Evolutionary conservation across 306 rosid species (phyloP), one percentile per base, ranked within the genome.

Genomic region (Bauhinia variegata): DNA sequence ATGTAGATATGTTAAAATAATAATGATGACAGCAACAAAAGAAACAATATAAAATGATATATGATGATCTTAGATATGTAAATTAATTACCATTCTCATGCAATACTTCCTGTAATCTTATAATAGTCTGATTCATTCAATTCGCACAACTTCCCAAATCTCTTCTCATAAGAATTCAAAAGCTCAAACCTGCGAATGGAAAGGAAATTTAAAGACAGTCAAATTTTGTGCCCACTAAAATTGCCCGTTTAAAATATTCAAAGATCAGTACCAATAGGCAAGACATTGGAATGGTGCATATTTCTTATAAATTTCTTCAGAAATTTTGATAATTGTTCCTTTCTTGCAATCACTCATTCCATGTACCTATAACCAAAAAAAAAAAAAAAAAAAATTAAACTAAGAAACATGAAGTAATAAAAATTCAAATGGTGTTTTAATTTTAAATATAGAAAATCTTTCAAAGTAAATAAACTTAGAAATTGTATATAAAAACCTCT

Each of bases 341-440:
- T 12, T 30, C 10, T 54, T 51, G 33, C 33, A 18, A 19, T 33
- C 6, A 0, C 33, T 18, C n/a, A 33, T 51, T 51, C 56, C 56
- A 51, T 51, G 56, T 18, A 51, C 56, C 56, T 51, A 51, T 2
- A 51, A 51, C n/a, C 18, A 18, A 41, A n/a, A n/a, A n/a, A n/a
- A n/a, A n/a, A n/a, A n/a, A n/a, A n/a, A n/a, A n/a, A n/a, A n/a
- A n/a, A n/a, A n/a, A n/a, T n/a, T 41, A 41, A 10, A 11, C 0
- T 41, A 41, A 41, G n/a, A 41, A 1, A 3, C 46, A 8, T 1
- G 11, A 23, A 1, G 28, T 23, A 23, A 23, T 23, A 23, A 23
- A 23, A 23, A 1, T 23, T 23, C 28, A 23, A 23, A 23, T 1
- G 28, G 28, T 23, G 28, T 1, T 23, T 23, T 23, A 23, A 1